Percentiles rank a stretch among this genome's conserved stretches.
Conservation (phyloP, 2,329 filamentous ascomycete genomes). For the Beauveria bassiana region DNA sequence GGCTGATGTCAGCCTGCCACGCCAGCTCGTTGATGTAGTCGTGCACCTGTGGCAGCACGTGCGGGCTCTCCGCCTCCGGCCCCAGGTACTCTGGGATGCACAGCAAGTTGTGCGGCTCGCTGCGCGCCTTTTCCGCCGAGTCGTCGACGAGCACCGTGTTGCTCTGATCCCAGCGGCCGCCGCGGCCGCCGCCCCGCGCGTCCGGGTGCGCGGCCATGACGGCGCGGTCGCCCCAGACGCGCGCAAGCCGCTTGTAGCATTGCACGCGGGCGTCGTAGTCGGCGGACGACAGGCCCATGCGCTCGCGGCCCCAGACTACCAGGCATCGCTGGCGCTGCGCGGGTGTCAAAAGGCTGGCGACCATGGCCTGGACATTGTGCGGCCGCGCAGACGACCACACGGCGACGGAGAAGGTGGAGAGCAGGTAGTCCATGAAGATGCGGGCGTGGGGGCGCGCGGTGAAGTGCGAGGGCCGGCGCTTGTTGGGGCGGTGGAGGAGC, state of each 20-base stretch:
- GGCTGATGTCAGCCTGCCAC: conserved; percentile 52
- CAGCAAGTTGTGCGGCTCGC: conserved; percentile 77
- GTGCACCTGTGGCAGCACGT: conserved; percentile 50
- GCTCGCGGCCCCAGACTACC: conserved; percentile 71
- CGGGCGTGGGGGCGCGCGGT: conserved; percentile 59
- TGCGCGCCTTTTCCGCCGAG: conserved; percentile 67
- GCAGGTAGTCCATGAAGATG: conserved; percentile 64
- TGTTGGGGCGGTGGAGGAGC: conserved; percentile 62
- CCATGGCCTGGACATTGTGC: conserved; percentile 63
- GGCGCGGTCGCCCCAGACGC: conserved; percentile 55
- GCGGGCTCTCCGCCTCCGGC: conserved; percentile 28
- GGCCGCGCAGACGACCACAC: conserved; percentile 85
- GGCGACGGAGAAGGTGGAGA: conserved; percentile 69
- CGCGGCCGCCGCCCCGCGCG: conserved; percentile 22
- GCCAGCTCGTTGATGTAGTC: conserved; percentile 52
- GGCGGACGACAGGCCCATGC: conserved; percentile 53
- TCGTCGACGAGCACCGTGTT: conserved; percentile 93
- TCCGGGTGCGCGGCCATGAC: conserved; percentile 39
- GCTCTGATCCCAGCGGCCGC: conserved; percentile 60
- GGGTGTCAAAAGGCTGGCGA: conserved; percentile 52
- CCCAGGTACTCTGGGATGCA: conserved; percentile 70
- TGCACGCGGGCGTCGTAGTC: conserved; percentile 69
- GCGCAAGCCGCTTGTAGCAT: conserved; percentile 78
- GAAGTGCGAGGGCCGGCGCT: conserved; percentile 42
- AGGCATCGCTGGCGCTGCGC: conserved; percentile 49